Percentiles rank a stretch among this genome's conserved stretches.
phyloP scores from a whole-genome alignment of 495 filamentous ascomycete genomes.

The Parathielavia appendiculata region DNA sequence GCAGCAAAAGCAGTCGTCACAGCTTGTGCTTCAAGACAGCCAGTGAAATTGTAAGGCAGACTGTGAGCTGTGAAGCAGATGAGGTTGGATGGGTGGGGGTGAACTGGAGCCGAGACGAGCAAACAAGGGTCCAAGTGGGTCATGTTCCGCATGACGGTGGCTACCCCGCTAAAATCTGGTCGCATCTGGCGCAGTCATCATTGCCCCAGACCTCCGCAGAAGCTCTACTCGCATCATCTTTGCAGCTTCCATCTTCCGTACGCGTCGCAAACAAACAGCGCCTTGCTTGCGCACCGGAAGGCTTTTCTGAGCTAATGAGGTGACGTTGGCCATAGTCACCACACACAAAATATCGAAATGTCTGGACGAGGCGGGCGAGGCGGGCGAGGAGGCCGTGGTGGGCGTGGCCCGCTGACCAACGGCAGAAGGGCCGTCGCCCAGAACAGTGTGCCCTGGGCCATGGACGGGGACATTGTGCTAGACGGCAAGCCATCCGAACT shows the following conservation, averaged over 20 bases:
- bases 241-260: neutral
- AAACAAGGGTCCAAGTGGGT: neutral
- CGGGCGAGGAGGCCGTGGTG: constrained; percentile 30
- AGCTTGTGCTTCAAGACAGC: too few relatives aligned
- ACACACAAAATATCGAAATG: constrained; percentile 11
- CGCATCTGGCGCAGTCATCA: neutral
- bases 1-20: too few relatives aligned
- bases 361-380: constrained; percentile 35
- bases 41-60: too few relatives aligned
- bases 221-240: neutral
- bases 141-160: constrained; percentile 1
- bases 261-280: neutral
- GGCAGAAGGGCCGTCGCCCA: constrained; percentile 24
- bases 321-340: neutral
- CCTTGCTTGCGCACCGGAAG: neutral
- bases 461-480: constrained; percentile 29
- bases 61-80: too few relatives aligned
- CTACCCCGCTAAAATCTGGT: constrained; percentile 5
- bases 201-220: neutral
- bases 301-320: neutral
- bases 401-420: constrained; percentile 23
- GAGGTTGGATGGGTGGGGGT: too few relatives aligned
- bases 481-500: constrained; percentile 42
- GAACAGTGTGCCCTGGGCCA: constrained; percentile 33
- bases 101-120: too few relatives aligned